These are phyloP conservation scores for Catunica adiposa DNA, from an alignment of 2,329 filamentous ascomycete genomes.

Conservation along the genomic window DNA sequence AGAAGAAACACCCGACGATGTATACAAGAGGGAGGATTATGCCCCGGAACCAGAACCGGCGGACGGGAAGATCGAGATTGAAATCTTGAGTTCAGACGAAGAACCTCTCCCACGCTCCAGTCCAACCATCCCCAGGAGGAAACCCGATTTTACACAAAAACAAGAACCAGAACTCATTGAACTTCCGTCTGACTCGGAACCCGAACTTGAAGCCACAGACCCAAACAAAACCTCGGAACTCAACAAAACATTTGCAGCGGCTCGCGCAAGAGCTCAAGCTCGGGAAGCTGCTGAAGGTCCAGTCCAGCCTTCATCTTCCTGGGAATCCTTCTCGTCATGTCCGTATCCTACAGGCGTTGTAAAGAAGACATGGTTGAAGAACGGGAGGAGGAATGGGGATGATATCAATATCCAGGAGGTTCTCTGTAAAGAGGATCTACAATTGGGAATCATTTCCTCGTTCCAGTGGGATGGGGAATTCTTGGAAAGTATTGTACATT, in stretches of 20 bases:
- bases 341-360: constrained; percentile 45
- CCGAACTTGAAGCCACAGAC: neutral
- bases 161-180: constrained; percentile 3
- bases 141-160: neutral
- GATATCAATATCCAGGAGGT: constrained; percentile 85
- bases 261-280: neutral
- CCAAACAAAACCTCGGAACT: neutral
- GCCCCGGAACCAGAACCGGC: neutral
- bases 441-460: constrained; percentile 68
- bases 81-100: neutral
- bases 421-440: constrained; percentile 52
- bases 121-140: neutral
- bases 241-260: neutral
- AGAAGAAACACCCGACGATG: too few species aligned
- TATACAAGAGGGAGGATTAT: too few species aligned
- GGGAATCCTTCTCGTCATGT: neutral
- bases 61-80: neutral
- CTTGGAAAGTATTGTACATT: constrained; percentile 55
- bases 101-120: neutral
- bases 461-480: constrained; percentile 76
- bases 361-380: constrained; percentile 64
- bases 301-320: neutral
- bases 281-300: neutral
- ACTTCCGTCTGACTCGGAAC: constrained; percentile 5
- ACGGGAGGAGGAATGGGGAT: constrained; percentile 41